Conservation (phyloP, 805 yeast species). For the Diddensiella transvaalensis region DNA sequence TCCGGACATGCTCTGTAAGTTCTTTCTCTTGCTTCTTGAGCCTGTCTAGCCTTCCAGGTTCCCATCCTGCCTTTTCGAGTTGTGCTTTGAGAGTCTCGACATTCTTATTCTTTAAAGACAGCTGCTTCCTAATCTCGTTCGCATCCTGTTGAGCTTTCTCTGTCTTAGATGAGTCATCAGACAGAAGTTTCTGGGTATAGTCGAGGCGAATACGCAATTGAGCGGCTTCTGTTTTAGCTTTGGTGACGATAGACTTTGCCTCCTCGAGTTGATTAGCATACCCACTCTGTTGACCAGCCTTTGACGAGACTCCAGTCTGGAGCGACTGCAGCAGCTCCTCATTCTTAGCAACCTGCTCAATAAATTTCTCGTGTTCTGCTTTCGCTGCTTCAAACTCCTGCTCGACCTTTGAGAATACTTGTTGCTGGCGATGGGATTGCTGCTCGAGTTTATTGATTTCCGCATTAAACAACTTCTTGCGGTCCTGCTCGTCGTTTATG, state of each 20-base stretch:
- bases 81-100: slow-evolving; percentile 40
- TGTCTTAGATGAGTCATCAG: slow-evolving; percentile 34
- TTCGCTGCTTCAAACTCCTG: slow-evolving; percentile 44
- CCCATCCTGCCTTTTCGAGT: slow-evolving; percentile 48
- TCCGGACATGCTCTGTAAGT: slow-evolving; percentile 44
- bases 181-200: slow-evolving; percentile 55
- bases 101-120: slow-evolving; percentile 41
- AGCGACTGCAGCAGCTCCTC: slow-evolving; percentile 79
- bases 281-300: slow-evolving; percentile 73
- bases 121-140: slow-evolving; percentile 39
- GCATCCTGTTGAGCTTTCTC: slow-evolving; percentile 51
- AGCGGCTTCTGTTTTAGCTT: slow-evolving; percentile 52
- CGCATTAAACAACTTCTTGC: slow-evolving; percentile 34
- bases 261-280: slow-evolving; percentile 67
- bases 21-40: slow-evolving; percentile 25
- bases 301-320: slow-evolving; percentile 85
- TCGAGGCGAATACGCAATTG: slow-evolving; percentile 56
- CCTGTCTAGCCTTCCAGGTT: slow-evolving; percentile 23
- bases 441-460: slow-evolving; percentile 34
- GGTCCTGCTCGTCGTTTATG: slow-evolving; percentile 49
- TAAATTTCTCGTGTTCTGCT: slow-evolving; percentile 42
- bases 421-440: slow-evolving; percentile 4
- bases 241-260: slow-evolving; percentile 53
- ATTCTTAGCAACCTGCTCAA: slow-evolving; percentile 50
- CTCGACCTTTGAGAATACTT: slow-evolving; percentile 41